These are phyloP conservation scores for Leccinum pellstonianum DNA, from an alignment of 768 basidiomycete species.

Conservation along the genomic window DNA sequence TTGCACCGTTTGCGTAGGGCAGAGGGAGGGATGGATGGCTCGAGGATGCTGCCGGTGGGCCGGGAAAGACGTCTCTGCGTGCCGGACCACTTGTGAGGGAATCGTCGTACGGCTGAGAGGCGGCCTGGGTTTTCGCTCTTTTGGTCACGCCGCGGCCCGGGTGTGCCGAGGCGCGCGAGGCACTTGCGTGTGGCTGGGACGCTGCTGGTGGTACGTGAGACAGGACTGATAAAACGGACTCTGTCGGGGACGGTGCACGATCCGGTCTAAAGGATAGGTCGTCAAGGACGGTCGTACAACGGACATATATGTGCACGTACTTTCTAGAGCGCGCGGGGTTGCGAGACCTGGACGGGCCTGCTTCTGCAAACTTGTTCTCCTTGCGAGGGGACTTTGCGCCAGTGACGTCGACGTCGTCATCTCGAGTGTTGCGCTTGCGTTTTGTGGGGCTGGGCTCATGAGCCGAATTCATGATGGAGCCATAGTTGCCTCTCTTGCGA, in stretches of 20 bases:
- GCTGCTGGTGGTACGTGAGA: constrained; percentile 53
- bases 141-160: constrained; percentile 39
- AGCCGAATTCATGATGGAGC: constrained; percentile 49
- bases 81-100: constrained; percentile 40
- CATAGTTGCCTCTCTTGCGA: constrained; percentile 54
- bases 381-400: constrained; percentile 61
- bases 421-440: constrained; percentile 55
- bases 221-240: constrained; percentile 70
- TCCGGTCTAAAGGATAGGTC: constrained; percentile 45
- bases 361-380: constrained; percentile 47
- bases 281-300: not conserved
- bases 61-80: constrained; percentile 44
- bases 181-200: constrained; percentile 27
- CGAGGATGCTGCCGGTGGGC: constrained; percentile 48
- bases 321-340: constrained; percentile 58
- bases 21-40: constrained; percentile 56
- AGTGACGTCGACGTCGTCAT: constrained; percentile 62
- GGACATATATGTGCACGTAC: constrained; percentile 38
- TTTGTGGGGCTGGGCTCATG: constrained; percentile 65
- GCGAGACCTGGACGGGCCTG: constrained; percentile 44
- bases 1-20: constrained; percentile 37
- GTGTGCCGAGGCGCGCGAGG: constrained; percentile 30
- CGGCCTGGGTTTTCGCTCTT: constrained; percentile 41
- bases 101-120: constrained; percentile 40
- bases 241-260: constrained; percentile 66